Evolutionary conservation across 768 basidiomycete genomes (phyloP).

Genomic region (Leccinum variicolor): DNA sequence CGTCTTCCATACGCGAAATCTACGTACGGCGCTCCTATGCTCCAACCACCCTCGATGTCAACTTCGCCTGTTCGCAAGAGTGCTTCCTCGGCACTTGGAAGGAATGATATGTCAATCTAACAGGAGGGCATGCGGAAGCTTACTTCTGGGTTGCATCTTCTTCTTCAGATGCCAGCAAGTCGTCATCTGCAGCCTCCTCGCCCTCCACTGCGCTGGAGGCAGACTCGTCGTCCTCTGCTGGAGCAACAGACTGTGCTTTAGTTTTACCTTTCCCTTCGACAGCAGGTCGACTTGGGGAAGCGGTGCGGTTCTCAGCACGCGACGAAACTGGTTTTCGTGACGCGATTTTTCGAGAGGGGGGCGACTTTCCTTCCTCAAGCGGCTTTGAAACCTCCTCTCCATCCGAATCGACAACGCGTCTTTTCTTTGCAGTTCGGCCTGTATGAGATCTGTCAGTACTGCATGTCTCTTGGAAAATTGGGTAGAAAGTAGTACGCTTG

Average conservation of each 20-base stretch:
- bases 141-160: slow-evolving; percentile 65
- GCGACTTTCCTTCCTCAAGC: neutral
- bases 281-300: neutral
- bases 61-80: slow-evolving; percentile 60
- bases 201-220: slow-evolving; percentile 35
- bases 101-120: slow-evolving; percentile 1
- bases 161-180: slow-evolving; percentile 39
- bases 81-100: slow-evolving; percentile 62
- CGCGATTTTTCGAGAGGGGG: neutral
- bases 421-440: slow-evolving; percentile 42
- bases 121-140: slow-evolving; percentile 8
- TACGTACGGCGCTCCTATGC: slow-evolving; percentile 76
- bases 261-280: slow-evolving; percentile 20
- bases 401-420: slow-evolving; percentile 53
- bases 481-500: slow-evolving; percentile 13
- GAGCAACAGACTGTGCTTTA: slow-evolving; percentile 8
- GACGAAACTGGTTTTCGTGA: neutral
- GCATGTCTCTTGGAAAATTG: neutral
- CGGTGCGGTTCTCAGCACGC: neutral
- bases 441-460: slow-evolving; percentile 5
- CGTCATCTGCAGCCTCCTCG: slow-evolving; percentile 39
- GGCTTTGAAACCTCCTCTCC: slow-evolving; percentile 35
- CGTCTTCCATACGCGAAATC: neutral
- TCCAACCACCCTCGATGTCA: slow-evolving; percentile 82
- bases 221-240: slow-evolving; percentile 33